These are phyloP conservation scores for Inga oerstediana DNA, from an alignment of 306 rosid species.

Conservation along the genomic window DNA sequence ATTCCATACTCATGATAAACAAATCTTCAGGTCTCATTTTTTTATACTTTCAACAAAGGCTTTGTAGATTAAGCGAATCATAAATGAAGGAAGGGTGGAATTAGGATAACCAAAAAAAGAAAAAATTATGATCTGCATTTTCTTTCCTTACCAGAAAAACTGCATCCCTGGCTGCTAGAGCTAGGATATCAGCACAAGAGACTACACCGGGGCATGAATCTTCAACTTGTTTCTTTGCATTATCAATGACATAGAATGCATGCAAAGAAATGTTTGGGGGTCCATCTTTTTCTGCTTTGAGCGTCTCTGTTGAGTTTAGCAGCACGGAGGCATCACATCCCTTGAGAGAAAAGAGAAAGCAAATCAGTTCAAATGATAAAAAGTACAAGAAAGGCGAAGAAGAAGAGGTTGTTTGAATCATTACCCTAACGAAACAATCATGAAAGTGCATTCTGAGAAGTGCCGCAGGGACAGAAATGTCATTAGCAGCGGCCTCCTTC, in stretches of 20 bases:
- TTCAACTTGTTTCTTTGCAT: constrained; percentile 57
- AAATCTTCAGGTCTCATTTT: not conserved
- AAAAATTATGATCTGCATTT: not conserved
- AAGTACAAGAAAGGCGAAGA: not conserved
- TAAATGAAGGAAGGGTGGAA: not conserved
- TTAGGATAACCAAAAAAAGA: not conserved
- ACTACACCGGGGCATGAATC: constrained; percentile 59
- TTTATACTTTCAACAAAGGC: not conserved
- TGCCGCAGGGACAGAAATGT: constrained; percentile 78
- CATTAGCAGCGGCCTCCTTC: constrained; percentile 42
- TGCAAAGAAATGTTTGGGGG: constrained; percentile 78
- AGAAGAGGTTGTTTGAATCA: not conserved
- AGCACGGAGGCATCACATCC: constrained; percentile 91
- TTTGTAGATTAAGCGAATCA: not conserved
- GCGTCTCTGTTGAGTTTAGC: constrained; percentile 64
- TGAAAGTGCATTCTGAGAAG: constrained; percentile 82
- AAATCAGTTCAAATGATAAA: not conserved
- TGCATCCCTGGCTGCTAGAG: constrained; percentile 72
- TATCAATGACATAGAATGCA: constrained; percentile 75
- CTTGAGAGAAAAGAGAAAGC: constrained; percentile 31
- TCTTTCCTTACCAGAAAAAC: constrained; percentile 48
- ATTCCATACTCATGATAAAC: not conserved
- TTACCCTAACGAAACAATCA: constrained; percentile 81
- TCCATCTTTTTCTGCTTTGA: constrained; percentile 75
- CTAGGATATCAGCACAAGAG: constrained; percentile 70